These are phyloP conservation scores for Chrysanthemum seticuspe DNA, from an alignment of 129 eudicot genomes.

Conservation along the genomic window DNA sequence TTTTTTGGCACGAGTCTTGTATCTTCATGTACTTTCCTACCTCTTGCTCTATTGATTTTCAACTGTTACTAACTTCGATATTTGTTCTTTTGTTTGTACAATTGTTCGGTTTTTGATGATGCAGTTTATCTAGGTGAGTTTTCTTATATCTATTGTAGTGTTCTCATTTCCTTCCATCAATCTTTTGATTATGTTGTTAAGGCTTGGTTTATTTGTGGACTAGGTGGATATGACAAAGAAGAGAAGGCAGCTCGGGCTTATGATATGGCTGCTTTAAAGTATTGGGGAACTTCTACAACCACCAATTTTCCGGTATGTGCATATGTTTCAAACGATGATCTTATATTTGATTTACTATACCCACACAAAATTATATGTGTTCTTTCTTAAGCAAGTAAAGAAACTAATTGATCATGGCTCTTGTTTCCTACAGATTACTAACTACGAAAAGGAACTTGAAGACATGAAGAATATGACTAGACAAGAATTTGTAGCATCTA, in stretches of 20 bases:
- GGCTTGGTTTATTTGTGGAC: background rate
- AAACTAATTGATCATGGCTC: background rate
- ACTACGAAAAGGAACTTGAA: conserved; percentile 94
- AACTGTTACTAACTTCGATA: conserved; percentile 1
- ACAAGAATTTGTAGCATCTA: conserved; percentile 96
- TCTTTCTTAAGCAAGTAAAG: background rate
- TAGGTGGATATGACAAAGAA: conserved; percentile 99
- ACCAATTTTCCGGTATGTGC: conserved; percentile 84
- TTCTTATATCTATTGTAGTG: background rate
- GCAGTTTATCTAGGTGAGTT: conserved; percentile 92
- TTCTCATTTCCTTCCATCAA: background rate
- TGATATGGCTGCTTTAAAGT: conserved; percentile 93
- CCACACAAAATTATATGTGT: background rate
- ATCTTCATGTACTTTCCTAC: background rate
- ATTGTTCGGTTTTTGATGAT: conserved; percentile 10
- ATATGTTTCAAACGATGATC: too few species aligned
- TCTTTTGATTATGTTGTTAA: background rate
- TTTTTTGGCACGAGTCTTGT: too few species aligned
- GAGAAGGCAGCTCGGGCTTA: conserved; percentile 99
- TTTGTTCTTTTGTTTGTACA: background rate
- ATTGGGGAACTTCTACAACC: conserved; percentile 99
- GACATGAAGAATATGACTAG: conserved; percentile 99
- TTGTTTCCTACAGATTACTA: conserved; percentile 52
- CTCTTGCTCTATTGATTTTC: background rate
- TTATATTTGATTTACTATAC: too few species aligned